Base-by-base conservation (phyloP, 768 basidiomycete species). In the Butyriboletus loyo region DNA sequence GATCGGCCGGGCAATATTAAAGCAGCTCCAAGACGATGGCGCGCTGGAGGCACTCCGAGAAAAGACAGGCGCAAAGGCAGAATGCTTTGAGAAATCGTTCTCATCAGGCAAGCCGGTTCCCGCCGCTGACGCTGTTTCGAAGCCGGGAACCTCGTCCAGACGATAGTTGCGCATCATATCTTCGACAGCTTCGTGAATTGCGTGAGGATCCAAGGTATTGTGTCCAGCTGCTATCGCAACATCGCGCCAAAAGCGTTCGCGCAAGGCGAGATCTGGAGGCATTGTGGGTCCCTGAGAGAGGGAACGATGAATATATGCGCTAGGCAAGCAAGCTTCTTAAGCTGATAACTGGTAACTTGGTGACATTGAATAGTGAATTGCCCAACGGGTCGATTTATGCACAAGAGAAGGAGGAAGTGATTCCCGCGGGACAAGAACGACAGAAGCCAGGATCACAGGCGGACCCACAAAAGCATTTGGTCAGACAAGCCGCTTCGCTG, bases 181-280 rank as follows among this genome's bases (percentile, higher is more conserved):
- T 30, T 57, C 41, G 39, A 66, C 21, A 8, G 66, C 61, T 25
- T 65, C 58, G 41, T 41, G 57, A 8, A 65, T 55, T 6, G 35
- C 46, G 2, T 15, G 31, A 13, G 63, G 60, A 32, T 59, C 61
- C 19, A 51, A 7, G 24, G 34, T 31, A 15, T 46, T 30, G 4
- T 54, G 58, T 5, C 51, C 55, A 11, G 43, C 38, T 10, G 39
- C 61, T 5, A 46, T 46, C 10, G 58, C 57, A 9, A 65, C 55
- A 27, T 66, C 58, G 46, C 55, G 57, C 65, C 65, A 66, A 30
- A 63, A 66, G 32, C 58, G 63, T n/a, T 63, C 61, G 7, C 49
- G 61, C 22, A 66, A 22, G 7, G 61, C 30, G 41, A 5, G 4
- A 28, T 50, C 55, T 7, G 47, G 24, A 36, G 58, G 19, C 65